Evolutionary conservation across 345 rosid genomes (phyloP).

Genomic region (Moricandia moricandioides): DNA sequence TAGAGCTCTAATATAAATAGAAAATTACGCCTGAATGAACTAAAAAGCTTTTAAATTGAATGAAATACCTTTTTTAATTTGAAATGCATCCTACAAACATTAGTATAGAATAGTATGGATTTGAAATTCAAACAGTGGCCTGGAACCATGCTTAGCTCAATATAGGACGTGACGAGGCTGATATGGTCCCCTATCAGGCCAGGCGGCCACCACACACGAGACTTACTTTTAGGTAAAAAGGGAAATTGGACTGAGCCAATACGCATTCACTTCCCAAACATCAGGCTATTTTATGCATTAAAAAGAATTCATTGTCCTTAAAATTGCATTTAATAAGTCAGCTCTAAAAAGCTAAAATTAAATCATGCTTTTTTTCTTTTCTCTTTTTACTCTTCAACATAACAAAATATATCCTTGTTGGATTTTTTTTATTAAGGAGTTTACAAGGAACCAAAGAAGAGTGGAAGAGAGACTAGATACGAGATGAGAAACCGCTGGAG

Average conservation of each 20-base stretch:
- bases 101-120: neutral
- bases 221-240: neutral
- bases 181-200: slow-evolving; percentile 11
- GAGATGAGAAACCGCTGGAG: too few relatives aligned
- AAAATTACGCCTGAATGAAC: neutral
- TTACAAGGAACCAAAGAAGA: too few relatives aligned
- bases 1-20: neutral
- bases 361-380: too few relatives aligned
- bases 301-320: neutral
- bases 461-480: too few relatives aligned
- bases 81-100: neutral
- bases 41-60: neutral
- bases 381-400: too few relatives aligned
- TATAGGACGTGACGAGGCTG: slow-evolving; percentile 11
- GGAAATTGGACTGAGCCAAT: slow-evolving; percentile 15
- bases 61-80: neutral
- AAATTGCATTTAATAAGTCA: neutral
- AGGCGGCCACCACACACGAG: neutral
- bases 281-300: neutral
- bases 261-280: neutral
- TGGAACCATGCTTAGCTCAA: neutral
- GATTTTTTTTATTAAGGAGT: too few relatives aligned
- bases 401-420: too few relatives aligned
- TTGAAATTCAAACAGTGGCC: slow-evolving; percentile 21
- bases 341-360: too few relatives aligned